Conservation (phyloP, 2,329 filamentous ascomycete genomes). For the Cadophora sp. region DNA sequence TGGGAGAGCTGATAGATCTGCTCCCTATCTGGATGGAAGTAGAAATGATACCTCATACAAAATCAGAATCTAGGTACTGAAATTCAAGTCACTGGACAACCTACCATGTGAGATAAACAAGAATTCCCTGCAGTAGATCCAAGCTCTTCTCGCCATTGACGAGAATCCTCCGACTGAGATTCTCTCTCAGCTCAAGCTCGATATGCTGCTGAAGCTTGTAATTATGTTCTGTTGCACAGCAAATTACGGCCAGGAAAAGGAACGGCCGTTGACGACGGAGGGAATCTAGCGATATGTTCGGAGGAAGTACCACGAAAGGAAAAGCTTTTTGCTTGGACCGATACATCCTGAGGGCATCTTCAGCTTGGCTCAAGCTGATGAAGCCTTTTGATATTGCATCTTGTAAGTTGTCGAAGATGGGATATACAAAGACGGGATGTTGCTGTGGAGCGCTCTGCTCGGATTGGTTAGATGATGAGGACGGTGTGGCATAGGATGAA, state of each 20-base stretch:
- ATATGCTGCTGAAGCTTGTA: constrained; percentile 60
- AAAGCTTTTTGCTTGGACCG: constrained; percentile 27
- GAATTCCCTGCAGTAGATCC: constrained; percentile 62
- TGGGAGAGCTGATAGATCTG: constrained; percentile 46
- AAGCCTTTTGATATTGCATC: constrained; percentile 32
- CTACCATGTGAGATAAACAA: constrained; percentile 65
- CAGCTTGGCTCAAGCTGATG: constrained; percentile 29
- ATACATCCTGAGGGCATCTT: constrained; percentile 31
- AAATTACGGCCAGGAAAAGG: constrained; percentile 60
- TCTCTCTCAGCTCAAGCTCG: constrained; percentile 63
- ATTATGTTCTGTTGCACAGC: constrained; percentile 56
- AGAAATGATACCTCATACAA: constrained; percentile 41
- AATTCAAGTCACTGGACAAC: constrained; percentile 22
- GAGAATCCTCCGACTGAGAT: constrained; percentile 62
- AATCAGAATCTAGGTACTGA: neutral
- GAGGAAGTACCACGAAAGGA: constrained; percentile 41
- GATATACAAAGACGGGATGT: constrained; percentile 24
- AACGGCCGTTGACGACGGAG: constrained; percentile 56
- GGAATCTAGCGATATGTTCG: constrained; percentile 54
- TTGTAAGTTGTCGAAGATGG: constrained; percentile 47
- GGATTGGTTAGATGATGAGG: neutral
- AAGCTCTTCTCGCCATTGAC: constrained; percentile 62
- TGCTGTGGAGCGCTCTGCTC: constrained; percentile 31
- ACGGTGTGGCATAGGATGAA: neutral
- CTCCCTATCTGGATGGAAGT: constrained; percentile 42